Evolutionary conservation across 129 eudicot genomes (phyloP), one percentile per base, ranked within the genome.

Genomic region (Chrysanthemum makinoi): DNA sequence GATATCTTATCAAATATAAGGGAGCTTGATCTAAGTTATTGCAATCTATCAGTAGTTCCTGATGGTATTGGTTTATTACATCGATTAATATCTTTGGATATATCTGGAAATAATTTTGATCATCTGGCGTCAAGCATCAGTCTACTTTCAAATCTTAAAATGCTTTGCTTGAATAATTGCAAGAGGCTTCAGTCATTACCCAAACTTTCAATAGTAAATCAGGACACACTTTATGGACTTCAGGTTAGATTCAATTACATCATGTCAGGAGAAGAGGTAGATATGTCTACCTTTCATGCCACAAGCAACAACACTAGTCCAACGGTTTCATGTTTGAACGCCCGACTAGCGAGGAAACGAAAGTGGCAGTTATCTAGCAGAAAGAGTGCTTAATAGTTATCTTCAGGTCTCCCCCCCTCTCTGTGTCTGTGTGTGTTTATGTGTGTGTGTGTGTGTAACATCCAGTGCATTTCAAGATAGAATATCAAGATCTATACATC

Each of bases 321-420:
- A 62, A 61, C 77, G 46, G 48, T 72, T n/a, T 72, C 69, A 61
- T 72, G 77, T 48, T 61, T 72, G 69, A 49, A 72, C 69, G 77
- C 58, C 77, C 77, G 30, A 26, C 59, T 72, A 50, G 61, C 51
- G n/a, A 8, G 77, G 28, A 10, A 19, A 61, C 19, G 57, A 61
- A 49, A 18, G 13, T 24, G 69, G 69, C 61, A 10, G 35, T 49
- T n/a, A 5, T 72, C 35, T 72, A 3, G 50, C 61, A 11, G 69
- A 72, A 47, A 48, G 53, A 48, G 2, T 72, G 10, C n/a, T 72
- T 26, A 61, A 61, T 10, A 61, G 13, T 5, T 72, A 72, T 60
- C 69, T 72, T 61, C 51, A 24, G 60, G 69, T 72, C 24, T 11
- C 30, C 24, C 26, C 20, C 68, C 57, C 65, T 56, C 62, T 20